Percentiles rank a stretch among this genome's conserved stretches.
Conservation (phyloP, 2,329 filamentous ascomycete genomes). For the Dothistroma septosporum region DNA sequence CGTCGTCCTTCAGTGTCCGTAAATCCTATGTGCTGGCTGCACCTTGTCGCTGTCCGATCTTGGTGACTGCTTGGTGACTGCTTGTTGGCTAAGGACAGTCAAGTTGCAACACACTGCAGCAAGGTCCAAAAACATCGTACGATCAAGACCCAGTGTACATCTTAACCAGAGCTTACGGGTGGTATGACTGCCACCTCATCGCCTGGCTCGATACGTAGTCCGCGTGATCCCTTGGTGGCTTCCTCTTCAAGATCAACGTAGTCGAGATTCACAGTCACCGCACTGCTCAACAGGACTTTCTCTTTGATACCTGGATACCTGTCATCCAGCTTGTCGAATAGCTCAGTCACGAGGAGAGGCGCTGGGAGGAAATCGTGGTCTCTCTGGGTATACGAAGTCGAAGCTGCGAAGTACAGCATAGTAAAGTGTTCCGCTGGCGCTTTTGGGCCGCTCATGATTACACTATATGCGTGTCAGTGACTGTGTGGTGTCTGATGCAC, state of each 20-base stretch:
- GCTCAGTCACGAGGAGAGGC: slow-evolving; percentile 57
- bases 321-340: slow-evolving; percentile 66
- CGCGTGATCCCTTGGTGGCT: slow-evolving; percentile 38
- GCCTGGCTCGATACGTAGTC: slow-evolving; percentile 59
- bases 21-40: too few species aligned
- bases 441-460: slow-evolving; percentile 41
- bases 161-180: slow-evolving; percentile 77
- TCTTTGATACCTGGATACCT: slow-evolving; percentile 65
- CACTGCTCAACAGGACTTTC: slow-evolving; percentile 66
- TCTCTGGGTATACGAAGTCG: slow-evolving; percentile 66
- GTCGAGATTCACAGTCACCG: slow-evolving; percentile 74
- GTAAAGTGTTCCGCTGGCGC: slow-evolving; percentile 65
- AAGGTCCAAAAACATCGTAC: neutral
- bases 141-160: neutral
- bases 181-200: slow-evolving; percentile 87
- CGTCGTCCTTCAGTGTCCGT: neutral
- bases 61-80: too few species aligned
- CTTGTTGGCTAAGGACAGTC: neutral
- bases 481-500: neutral
- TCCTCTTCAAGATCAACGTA: slow-evolving; percentile 67
- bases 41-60: too few species aligned
- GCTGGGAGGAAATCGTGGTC: slow-evolving; percentile 62
- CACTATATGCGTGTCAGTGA: slow-evolving; percentile 4
- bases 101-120: neutral
- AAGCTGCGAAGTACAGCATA: slow-evolving; percentile 77